phyloP scores from a whole-genome alignment of 1,284 basidiomycete species.

The Ceratobasidium theobromae region DNA sequence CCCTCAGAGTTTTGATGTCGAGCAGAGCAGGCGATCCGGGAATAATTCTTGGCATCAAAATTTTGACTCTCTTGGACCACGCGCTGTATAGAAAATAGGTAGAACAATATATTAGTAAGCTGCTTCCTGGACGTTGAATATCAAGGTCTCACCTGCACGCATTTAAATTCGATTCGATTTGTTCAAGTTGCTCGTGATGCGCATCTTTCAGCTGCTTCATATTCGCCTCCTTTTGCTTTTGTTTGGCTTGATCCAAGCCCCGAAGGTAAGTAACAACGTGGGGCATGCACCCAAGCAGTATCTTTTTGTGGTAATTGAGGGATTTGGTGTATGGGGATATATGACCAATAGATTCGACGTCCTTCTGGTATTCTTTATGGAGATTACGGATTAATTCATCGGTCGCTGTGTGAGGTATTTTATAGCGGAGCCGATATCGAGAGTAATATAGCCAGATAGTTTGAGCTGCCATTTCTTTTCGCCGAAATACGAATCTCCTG shows the following conservation, averaged over 20 bases:
- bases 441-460: constrained; percentile 11
- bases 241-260: background rate
- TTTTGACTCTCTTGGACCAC: background rate
- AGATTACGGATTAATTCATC: constrained; percentile 4
- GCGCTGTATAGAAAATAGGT: background rate
- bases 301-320: background rate
- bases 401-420: background rate
- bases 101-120: background rate
- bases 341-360: background rate
- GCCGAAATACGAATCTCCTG: constrained; percentile 1
- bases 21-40: constrained; percentile 1
- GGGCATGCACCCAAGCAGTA: constrained; percentile 23
- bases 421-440: background rate
- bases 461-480: background rate
- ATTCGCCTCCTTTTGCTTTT: constrained; percentile 12
- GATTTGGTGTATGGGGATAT: background rate
- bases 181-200: constrained; percentile 15
- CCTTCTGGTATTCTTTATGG: constrained; percentile 21
- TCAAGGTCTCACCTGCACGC: background rate
- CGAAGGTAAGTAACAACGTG: constrained; percentile 7
- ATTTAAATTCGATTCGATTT: background rate
- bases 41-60: background rate
- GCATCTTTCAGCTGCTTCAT: constrained; percentile 8
- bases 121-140: background rate
- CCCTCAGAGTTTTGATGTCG: background rate